Conservation (phyloP, 2,329 filamentous ascomycete genomes). For the Talaromyces rugulosus region DNA sequence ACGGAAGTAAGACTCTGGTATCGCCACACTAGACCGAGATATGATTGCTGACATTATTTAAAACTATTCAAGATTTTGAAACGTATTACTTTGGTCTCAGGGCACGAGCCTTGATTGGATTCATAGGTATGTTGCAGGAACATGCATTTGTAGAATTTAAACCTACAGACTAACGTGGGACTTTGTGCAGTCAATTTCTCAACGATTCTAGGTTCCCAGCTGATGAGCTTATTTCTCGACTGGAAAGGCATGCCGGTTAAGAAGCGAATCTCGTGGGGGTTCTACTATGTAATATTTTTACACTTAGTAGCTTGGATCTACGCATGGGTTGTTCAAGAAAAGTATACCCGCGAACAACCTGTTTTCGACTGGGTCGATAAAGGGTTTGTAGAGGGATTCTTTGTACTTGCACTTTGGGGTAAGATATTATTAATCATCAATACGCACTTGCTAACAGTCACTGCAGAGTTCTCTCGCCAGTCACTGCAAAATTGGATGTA, state of each 20-base stretch:
- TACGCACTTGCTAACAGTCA: constrained; percentile 1
- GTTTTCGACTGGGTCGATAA: constrained; percentile 39
- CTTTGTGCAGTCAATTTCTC: constrained; percentile 29
- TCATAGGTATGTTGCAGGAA: constrained; percentile 19
- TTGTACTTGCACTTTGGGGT: constrained; percentile 46
- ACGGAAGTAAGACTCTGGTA: constrained; percentile 20
- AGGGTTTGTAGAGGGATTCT: constrained; percentile 47
- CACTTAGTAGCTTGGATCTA: constrained; percentile 51
- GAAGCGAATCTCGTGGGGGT: constrained; percentile 41
- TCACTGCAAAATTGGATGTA: constrained; percentile 55
- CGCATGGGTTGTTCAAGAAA: constrained; percentile 51
- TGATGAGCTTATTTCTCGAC: constrained; percentile 45
- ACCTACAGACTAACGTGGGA: constrained; percentile 2
- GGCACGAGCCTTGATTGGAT: constrained; percentile 46
- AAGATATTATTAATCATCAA: constrained; percentile 15
- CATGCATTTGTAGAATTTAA: not conserved
- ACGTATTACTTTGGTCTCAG: constrained; percentile 47
- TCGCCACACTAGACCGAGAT: not conserved
- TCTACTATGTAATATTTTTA: constrained; percentile 43
- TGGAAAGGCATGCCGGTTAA: constrained; percentile 37
- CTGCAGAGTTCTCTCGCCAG: constrained; percentile 45
- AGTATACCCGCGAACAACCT: constrained; percentile 43
- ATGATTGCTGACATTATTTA: constrained; percentile 13
- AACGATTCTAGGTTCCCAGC: constrained; percentile 41
- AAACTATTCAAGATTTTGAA: constrained; percentile 40